Evolutionary conservation across 1,284 basidiomycete genomes (phyloP).

Genomic region (Hemileccinum hortonii): DNA sequence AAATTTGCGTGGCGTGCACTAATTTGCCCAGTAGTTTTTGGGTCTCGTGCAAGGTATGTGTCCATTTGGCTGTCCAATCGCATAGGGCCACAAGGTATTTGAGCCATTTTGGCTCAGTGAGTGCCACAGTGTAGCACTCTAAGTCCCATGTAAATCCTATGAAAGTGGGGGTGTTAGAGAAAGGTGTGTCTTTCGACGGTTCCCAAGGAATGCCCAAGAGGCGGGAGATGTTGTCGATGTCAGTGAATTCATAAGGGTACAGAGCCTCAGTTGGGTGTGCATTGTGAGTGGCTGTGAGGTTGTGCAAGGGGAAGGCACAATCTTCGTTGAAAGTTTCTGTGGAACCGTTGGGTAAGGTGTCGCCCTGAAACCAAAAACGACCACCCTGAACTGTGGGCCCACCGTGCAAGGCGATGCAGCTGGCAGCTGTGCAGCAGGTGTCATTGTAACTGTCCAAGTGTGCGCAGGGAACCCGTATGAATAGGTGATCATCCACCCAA

Average conservation of each 20-base stretch:
- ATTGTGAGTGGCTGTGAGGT: no score
- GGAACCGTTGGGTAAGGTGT: no score
- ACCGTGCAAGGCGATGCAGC: no score
- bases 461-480: slow-evolving; percentile 26
- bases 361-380: no score
- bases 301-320: no score
- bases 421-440: no score
- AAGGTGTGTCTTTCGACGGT: no score
- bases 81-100: neutral
- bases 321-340: no score
- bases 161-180: neutral
- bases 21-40: neutral
- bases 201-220: neutral
- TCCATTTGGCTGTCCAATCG: neutral
- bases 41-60: neutral
- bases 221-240: neutral
- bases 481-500: slow-evolving; percentile 46
- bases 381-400: no score
- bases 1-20: neutral
- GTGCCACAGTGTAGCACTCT: neutral
- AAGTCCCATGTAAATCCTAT: neutral
- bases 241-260: neutral
- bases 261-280: no score
- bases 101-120: neutral
- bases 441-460: no score